Evolutionary conservation across 1,284 basidiomycete species (phyloP).

Genomic region (Tausonia pullulans): DNA sequence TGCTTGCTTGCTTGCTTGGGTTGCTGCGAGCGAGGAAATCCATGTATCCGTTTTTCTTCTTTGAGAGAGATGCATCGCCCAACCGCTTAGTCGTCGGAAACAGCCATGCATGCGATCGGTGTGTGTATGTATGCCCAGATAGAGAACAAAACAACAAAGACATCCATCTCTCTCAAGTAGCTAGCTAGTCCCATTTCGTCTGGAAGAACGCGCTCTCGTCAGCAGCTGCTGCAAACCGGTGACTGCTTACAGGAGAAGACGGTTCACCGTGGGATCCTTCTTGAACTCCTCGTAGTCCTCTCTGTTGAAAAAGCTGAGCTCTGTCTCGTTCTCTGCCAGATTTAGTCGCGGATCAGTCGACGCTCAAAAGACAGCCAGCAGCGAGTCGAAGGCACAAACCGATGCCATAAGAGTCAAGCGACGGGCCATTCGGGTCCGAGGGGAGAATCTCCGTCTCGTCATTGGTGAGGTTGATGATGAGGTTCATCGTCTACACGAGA

Average conservation of each 20-base stretch:
- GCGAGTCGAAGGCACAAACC: constrained; percentile 42
- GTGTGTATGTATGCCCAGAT: too few species aligned
- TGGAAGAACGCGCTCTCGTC: too few species aligned
- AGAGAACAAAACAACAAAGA: too few species aligned
- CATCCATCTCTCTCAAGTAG: too few species aligned
- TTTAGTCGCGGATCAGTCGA: not conserved
- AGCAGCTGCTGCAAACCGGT: too few species aligned
- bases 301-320: constrained; percentile 78
- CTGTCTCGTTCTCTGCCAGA: constrained; percentile 75
- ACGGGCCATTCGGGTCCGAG: constrained; percentile 47
- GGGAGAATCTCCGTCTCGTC: constrained; percentile 71
- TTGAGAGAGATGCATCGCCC: too few species aligned
- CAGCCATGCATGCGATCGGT: too few species aligned
- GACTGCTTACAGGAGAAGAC: not conserved
- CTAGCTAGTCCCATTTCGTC: too few species aligned
- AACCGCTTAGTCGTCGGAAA: too few species aligned
- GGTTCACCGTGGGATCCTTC: constrained; percentile 57
- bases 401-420: constrained; percentile 56
- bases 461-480: constrained; percentile 89
- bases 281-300: constrained; percentile 68
- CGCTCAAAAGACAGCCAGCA: not conserved
- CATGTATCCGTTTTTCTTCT: too few species aligned
- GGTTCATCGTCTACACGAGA: constrained; percentile 57
- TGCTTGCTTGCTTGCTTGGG: not conserved
- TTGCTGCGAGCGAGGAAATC: too few species aligned